Conservation (phyloP, 2,329 filamentous ascomycete genomes). For the Nemania bipapillata region DNA sequence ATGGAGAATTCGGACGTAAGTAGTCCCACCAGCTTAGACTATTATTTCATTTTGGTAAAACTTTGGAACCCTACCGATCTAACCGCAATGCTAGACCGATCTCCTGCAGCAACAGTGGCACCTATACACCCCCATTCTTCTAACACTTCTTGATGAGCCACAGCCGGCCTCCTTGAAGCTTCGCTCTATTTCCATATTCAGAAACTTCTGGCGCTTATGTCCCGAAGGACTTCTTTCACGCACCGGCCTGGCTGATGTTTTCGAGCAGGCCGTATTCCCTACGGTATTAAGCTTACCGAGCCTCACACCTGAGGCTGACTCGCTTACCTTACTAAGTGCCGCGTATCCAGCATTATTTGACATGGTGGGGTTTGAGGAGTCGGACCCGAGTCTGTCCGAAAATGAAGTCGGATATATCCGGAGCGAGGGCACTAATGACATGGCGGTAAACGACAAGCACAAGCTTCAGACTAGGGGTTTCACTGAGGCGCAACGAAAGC, state of each 20-base stretch:
- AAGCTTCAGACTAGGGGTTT: conserved; percentile 31
- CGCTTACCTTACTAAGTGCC: conserved; percentile 69
- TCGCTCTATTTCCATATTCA: conserved; percentile 66
- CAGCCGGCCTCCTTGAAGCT: conserved; percentile 61
- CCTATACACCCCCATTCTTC: conserved; percentile 73
- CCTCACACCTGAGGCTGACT: conserved; percentile 78
- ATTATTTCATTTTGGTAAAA: neutral
- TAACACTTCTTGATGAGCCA: conserved; percentile 74
- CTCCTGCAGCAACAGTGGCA: conserved; percentile 71
- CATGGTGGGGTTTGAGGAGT: conserved; percentile 59
- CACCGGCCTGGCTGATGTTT: conserved; percentile 74
- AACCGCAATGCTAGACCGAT: conserved; percentile 21
- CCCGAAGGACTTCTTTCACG: conserved; percentile 64
- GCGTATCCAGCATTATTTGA: conserved; percentile 74
- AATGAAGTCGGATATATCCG: neutral
- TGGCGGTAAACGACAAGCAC: neutral
- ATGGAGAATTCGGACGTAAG: conserved; percentile 63
- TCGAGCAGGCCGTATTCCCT: conserved; percentile 75
- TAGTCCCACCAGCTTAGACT: neutral
- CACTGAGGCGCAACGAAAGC: conserved; percentile 45
- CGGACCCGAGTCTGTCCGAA: neutral
- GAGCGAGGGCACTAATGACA: neutral
- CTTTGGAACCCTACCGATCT: neutral
- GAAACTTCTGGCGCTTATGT: conserved; percentile 65
- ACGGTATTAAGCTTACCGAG: conserved; percentile 80